A percentile compares a stretch with the other conserved stretches of the same genome.
Conservation (phyloP, 441 rosid genomes). For the Euphorbia schlechtendalii region DNA sequence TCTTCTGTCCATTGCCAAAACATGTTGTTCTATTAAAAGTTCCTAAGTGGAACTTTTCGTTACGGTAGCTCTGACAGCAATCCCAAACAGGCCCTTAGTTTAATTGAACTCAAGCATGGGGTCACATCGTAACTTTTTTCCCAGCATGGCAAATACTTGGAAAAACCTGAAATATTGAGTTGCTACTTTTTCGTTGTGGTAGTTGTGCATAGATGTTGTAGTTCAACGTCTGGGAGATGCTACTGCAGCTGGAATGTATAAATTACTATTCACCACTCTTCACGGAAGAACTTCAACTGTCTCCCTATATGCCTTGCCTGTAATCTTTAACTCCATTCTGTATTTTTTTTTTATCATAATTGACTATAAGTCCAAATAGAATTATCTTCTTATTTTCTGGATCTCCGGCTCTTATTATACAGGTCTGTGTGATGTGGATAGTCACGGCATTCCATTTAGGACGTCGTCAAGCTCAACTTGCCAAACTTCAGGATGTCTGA, state of each 20-base stretch:
- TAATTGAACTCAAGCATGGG: too few relatives aligned
- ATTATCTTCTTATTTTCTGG: too few relatives aligned
- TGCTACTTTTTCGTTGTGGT: conserved; percentile 22
- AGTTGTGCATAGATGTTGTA: conserved; percentile 89
- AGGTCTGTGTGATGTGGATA: conserved; percentile 76
- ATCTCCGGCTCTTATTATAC: too few relatives aligned
- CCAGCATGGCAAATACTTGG: too few relatives aligned
- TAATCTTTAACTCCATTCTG: conserved; percentile 22
- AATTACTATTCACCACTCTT: conserved; percentile 59
- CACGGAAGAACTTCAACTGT: conserved; percentile 59
- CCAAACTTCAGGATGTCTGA: conserved; percentile 41
- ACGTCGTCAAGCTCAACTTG: conserved; percentile 62
- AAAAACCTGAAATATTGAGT: neutral
- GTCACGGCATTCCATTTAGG: conserved; percentile 73
- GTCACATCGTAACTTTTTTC: too few relatives aligned
- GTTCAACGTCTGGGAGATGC: conserved; percentile 95
- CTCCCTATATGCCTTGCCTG: conserved; percentile 78
- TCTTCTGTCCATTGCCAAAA: too few relatives aligned
- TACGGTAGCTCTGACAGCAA: too few relatives aligned
- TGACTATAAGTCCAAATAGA: too few relatives aligned
- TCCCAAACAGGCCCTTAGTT: too few relatives aligned
- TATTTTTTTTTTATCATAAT: neutral
- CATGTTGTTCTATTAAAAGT: too few relatives aligned
- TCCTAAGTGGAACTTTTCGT: too few relatives aligned
- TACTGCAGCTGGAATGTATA: conserved; percentile 84